Conservation (phyloP, 2,329 filamentous ascomycete genomes). For the Colletotrichum brevisporum region DNA sequence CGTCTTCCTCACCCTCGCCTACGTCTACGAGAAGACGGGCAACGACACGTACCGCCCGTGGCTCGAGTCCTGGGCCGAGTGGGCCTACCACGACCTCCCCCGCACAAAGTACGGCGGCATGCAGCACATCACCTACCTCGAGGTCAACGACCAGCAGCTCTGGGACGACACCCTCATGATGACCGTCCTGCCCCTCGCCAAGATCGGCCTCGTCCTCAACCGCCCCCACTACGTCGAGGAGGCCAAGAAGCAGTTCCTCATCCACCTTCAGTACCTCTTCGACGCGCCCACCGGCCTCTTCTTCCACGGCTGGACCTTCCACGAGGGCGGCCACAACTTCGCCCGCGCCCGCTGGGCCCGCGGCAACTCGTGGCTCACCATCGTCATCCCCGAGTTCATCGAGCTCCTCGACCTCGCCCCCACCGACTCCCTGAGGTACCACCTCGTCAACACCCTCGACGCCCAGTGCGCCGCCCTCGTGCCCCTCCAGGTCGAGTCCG, state of each 20-base stretch:
- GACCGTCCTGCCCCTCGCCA: conserved; percentile 85
- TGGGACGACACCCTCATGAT: conserved; percentile 94
- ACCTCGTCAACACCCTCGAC: conserved; percentile 74
- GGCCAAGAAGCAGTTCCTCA: conserved; percentile 82
- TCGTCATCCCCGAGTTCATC: conserved; percentile 86
- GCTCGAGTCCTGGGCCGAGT: conserved; percentile 86
- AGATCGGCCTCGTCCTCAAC: conserved; percentile 80
- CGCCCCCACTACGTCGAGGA: conserved; percentile 82
- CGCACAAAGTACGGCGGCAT: conserved; percentile 80
- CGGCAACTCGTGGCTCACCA: conserved; percentile 82
- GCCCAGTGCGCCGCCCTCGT: conserved; percentile 78
- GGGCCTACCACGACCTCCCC: conserved; percentile 83
- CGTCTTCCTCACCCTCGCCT: conserved; percentile 81
- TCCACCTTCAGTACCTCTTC: conserved; percentile 85
- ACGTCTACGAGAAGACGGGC: conserved; percentile 81
- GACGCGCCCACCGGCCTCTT: conserved; percentile 80
- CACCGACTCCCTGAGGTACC: conserved; percentile 73
- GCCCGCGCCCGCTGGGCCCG: conserved; percentile 70
- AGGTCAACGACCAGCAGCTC: conserved; percentile 79
- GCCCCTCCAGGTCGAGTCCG: conserved; percentile 70
- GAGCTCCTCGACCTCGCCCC: conserved; percentile 76
- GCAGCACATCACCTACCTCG: conserved; percentile 82
- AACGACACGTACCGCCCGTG: conserved; percentile 80
- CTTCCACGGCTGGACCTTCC: conserved; percentile 87
- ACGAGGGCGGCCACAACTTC: conserved; percentile 75